A percentile compares a stretch with the other conserved stretches of the same genome.
Conservation (phyloP, 2,329 filamentous ascomycete genomes). For the Aspergillus tubingensis region DNA sequence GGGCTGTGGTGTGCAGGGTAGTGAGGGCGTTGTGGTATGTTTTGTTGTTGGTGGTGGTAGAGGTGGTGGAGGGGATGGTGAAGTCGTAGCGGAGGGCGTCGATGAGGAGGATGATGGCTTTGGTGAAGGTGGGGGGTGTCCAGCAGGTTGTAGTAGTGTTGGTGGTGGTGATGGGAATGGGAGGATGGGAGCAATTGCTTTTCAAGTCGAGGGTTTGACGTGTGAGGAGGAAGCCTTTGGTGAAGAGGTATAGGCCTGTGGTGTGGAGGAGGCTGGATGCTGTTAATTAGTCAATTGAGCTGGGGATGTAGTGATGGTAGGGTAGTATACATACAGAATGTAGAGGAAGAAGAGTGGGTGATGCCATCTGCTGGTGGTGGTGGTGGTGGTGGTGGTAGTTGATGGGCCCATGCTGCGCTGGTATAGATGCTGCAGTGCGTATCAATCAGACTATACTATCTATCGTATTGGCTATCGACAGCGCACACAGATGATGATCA, state of each 20-base stretch:
- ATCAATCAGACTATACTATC: too few relatives aligned
- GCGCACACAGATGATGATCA: too few relatives aligned
- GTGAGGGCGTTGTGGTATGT: slow-evolving; percentile 85
- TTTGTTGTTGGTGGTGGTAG: slow-evolving; percentile 38
- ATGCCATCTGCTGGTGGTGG: neutral
- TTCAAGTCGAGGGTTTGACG: slow-evolving; percentile 67
- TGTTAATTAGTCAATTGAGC: neutral
- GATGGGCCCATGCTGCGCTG: neutral
- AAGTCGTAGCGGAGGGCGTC: slow-evolving; percentile 97
- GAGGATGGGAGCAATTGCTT: slow-evolving; percentile 14
- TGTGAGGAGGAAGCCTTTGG: slow-evolving; percentile 88
- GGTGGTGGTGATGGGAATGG: neutral
- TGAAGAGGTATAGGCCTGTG: slow-evolving; percentile 64
- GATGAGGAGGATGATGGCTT: slow-evolving; percentile 84
- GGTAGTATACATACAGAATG: neutral
- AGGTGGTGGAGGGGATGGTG: slow-evolving; percentile 62
- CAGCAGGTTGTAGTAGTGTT: slow-evolving; percentile 61
- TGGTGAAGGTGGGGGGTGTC: slow-evolving; percentile 90
- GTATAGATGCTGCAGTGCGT: too few relatives aligned
- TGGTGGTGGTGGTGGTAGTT: neutral
- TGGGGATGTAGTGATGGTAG: too few relatives aligned
- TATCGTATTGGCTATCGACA: too few relatives aligned
- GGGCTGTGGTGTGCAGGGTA: slow-evolving; percentile 78
- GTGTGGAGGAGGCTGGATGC: neutral
- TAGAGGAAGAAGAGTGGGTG: slow-evolving; percentile 1